Percentiles rank a stretch among this genome's conserved stretches.
These are phyloP conservation scores for Heimioporus sp. DNA, from an alignment of 768 basidiomycete genomes.

Conservation along the genomic window DNA sequence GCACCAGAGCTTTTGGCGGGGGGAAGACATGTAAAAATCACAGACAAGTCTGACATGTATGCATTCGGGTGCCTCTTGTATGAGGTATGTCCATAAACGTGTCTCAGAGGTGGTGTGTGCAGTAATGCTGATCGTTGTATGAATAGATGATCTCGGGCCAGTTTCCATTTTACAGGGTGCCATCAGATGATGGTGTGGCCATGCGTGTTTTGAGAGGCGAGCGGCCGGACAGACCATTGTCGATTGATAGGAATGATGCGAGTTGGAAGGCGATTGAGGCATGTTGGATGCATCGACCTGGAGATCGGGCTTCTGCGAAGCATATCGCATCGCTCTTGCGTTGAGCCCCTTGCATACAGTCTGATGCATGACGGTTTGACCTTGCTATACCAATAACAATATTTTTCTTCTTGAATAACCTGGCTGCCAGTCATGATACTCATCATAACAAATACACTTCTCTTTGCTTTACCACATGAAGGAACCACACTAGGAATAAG, in stretches of 20 bases:
- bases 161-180: constrained; percentile 9
- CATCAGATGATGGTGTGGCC: background rate
- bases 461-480: no score
- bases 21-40: constrained; percentile 2
- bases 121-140: background rate
- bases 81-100: constrained; percentile 17
- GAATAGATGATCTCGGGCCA: constrained; percentile 18
- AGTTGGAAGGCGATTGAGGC: constrained; percentile 10
- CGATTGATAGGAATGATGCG: background rate
- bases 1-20: constrained; percentile 24
- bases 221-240: constrained; percentile 7
- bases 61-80: constrained; percentile 31
- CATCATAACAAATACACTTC: no score
- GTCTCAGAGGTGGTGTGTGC: background rate
- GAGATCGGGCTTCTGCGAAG: constrained; percentile 12
- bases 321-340: background rate
- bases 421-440: no score
- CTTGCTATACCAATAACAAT: no score
- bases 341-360: background rate
- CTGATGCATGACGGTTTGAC: no score
- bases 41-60: constrained; percentile 22
- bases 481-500: no score
- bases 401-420: no score
- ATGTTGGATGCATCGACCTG: constrained; percentile 9
- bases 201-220: background rate